These are phyloP conservation scores for Trichocladium uniseriatum DNA, from an alignment of 495 filamentous ascomycete genomes.

Conservation along the genomic window DNA sequence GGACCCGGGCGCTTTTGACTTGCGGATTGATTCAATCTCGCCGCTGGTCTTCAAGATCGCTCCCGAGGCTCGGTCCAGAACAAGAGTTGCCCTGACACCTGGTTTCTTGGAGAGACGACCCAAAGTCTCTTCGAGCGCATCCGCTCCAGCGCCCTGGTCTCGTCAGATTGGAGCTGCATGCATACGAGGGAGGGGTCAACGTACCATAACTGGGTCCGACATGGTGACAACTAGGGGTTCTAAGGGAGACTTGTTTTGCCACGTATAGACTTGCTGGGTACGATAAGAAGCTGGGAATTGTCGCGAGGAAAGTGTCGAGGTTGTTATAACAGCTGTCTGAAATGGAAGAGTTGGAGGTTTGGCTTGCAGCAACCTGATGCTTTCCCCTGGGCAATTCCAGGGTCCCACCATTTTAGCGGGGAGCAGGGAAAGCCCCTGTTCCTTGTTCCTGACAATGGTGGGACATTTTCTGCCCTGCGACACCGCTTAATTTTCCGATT, in stretches of 20 bases:
- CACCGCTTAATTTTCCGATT: conserved; percentile 39
- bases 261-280: background rate
- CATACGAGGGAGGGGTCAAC: background rate
- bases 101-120: conserved; percentile 54
- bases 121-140: conserved; percentile 42
- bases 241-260: background rate
- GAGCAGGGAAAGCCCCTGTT: background rate
- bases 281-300: too few species aligned
- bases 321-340: too few species aligned
- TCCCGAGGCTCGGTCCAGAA: conserved; percentile 50
- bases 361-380: background rate
- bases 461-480: conserved; percentile 26
- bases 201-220: conserved; percentile 16
- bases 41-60: conserved; percentile 54
- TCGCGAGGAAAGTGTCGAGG: too few species aligned
- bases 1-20: conserved; percentile 24
- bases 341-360: too few species aligned
- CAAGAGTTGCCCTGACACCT: conserved; percentile 55
- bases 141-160: conserved; percentile 14
- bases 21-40: conserved; percentile 41
- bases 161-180: background rate
- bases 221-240: background rate
- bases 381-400: background rate
- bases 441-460: too few species aligned
- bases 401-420: background rate